phyloP scores from a whole-genome alignment of 73 alveolate species.

The Effrenium voratum region DNA sequence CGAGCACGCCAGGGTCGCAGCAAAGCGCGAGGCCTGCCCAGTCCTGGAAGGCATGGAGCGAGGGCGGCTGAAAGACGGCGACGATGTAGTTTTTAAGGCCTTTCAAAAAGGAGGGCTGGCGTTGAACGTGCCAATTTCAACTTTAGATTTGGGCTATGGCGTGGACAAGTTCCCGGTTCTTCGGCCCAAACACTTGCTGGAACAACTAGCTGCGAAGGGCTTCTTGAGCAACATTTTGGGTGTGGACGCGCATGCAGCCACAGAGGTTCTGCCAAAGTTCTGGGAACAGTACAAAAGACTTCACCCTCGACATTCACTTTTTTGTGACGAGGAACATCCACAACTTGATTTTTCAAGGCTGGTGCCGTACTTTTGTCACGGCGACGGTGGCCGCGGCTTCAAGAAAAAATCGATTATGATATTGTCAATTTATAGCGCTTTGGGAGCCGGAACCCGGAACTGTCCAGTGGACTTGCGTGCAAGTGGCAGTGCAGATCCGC shows the following conservation, averaged over 20 bases:
- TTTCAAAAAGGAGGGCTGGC: too few relatives aligned
- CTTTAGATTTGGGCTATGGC: too few relatives aligned
- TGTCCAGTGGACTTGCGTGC: neutral
- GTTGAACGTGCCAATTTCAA: too few relatives aligned
- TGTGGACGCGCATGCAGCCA: neutral
- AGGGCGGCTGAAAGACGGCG: too few relatives aligned
- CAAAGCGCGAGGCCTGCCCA: too few relatives aligned
- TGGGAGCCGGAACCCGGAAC: neutral
- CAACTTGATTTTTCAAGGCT: neutral
- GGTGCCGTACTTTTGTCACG: neutral
- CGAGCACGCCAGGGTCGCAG: too few relatives aligned
- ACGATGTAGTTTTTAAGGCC: too few relatives aligned
- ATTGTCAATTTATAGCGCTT: neutral
- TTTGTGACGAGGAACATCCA: neutral
- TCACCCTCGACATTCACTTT: neutral
- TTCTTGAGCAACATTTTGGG: neutral
- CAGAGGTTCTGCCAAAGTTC: neutral
- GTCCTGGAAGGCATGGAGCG: too few relatives aligned
- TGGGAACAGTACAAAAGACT: neutral
- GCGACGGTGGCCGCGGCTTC: neutral
- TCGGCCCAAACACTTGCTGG: neutral
- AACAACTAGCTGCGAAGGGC: neutral
- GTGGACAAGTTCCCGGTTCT: too few relatives aligned
- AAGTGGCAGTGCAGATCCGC: too few relatives aligned
- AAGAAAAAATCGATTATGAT: neutral